Evolutionary conservation across 805 yeast genomes (phyloP), one percentile per base, ranked within the genome.

Genomic region (Kockiozyma suomiensis): DNA sequence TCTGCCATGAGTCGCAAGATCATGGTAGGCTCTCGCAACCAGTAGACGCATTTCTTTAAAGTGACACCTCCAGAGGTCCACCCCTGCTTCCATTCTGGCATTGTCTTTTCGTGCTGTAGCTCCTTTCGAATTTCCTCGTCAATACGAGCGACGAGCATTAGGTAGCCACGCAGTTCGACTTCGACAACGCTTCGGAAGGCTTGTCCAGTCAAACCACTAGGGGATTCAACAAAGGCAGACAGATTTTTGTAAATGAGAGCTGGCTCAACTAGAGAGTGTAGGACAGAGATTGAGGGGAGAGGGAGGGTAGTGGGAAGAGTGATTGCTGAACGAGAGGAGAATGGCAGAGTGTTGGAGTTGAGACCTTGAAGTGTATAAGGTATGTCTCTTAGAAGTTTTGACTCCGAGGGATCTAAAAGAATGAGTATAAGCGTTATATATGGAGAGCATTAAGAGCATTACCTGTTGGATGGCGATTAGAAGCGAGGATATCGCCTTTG

Each of bases 261-360:
- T 1, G 90, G 87, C 71, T 91, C 97, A 42, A 86, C 75, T 1
- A 88, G 73, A 28, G 78, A 71, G 57, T 80, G 82, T 33, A 89
- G 71, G 28, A 84, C 67, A 0, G 85, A 84, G 47, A 85, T 78
- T 25, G 81, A 76, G 4, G 90, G 81, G 61, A 80, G 81, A 26
- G 85, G 81, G 15, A 87, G 72, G 45, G 77, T 76, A 0, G 72
- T 62, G 0, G 94, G 92, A 2, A 88, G 69, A 69, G 60, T 30
- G 32, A 62, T 30, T 13, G 58, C 43, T 19, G 47, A 17, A 17
- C 50, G 23, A 21, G 42, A 55, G 6, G 53, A 28, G 26, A 47
- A 64, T 8, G 52, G 62, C n/a, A 47, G 72, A 61, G 47, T 67
- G 33, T 57, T 49, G 53, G 59, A 68, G 30, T 46, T 63, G 38